Percentiles rank a stretch among this genome's conserved stretches.
Evolutionary conservation across 495 filamentous ascomycete species (phyloP).

Genomic region (Sordaria brevicollis): DNA sequence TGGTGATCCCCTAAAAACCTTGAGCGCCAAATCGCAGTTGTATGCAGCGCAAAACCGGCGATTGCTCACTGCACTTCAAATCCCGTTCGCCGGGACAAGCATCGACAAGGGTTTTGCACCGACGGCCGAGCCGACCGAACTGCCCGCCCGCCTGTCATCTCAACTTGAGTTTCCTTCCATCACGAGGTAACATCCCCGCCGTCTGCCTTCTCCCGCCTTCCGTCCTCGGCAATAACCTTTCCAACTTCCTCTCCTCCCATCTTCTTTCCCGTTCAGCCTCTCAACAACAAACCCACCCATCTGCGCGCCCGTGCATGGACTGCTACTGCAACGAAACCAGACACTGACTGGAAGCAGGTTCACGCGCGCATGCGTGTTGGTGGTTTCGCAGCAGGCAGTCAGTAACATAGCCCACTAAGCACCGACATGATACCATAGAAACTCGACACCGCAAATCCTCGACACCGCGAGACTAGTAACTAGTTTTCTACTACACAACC

Average conservation of each 20-base stretch:
- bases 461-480: conserved; percentile 9
- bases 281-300: not conserved
- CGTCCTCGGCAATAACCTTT: not conserved
- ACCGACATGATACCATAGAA: conserved; percentile 15
- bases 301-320: not conserved
- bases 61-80: not conserved
- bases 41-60: not conserved
- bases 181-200: not conserved
- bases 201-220: not conserved
- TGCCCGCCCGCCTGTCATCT: not conserved
- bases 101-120: not conserved
- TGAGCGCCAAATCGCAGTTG: not conserved
- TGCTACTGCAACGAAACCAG: not conserved
- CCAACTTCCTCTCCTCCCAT: not conserved
- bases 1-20: not conserved
- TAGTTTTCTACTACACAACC: not conserved
- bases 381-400: not conserved
- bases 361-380: not conserved
- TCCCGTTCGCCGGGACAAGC: not conserved
- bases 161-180: not conserved
- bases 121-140: not conserved
- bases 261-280: not conserved
- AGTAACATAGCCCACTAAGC: not conserved
- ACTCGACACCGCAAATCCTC: not conserved
- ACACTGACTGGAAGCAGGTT: not conserved